Conservation (phyloP, 306 rosid species). For the Fragaria iinumae region DNA sequence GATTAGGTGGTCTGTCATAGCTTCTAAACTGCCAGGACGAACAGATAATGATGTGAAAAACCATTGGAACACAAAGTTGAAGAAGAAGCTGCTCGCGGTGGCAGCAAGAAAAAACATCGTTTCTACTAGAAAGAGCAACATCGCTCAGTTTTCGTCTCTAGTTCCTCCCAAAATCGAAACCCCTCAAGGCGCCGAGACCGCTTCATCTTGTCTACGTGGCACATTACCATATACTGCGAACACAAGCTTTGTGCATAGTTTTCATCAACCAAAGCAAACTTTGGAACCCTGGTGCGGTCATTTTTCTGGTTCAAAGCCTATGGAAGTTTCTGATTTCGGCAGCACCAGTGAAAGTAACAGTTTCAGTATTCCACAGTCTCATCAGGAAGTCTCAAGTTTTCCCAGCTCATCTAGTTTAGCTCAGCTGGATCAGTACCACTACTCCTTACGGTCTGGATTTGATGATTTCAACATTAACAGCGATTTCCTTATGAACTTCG, state of each 20-base stretch:
- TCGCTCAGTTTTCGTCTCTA: conserved; percentile 9
- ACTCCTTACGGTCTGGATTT: conserved; percentile 15
- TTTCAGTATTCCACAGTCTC: conserved; percentile 1
- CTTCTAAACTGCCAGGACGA: conserved; percentile 50
- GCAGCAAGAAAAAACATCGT: neutral
- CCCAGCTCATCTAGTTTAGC: conserved; percentile 26
- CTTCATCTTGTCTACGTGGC: conserved; percentile 16
- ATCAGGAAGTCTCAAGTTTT: conserved; percentile 9
- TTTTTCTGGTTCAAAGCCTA: neutral
- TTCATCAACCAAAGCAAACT: neutral
- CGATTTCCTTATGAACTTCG: conserved; percentile 20
- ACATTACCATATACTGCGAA: conserved; percentile 12
- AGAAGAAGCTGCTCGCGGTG: conserved; percentile 32
- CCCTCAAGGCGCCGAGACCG: conserved; percentile 9
- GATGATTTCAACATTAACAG: conserved; percentile 5
- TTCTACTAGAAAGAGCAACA: neutral
- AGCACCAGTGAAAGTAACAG: conserved; percentile 1
- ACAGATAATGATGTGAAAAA: conserved; percentile 54
- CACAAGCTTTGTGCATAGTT: neutral
- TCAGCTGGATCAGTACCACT: conserved; percentile 20
- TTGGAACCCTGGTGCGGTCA: conserved; percentile 10
- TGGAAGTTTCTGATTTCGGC: conserved; percentile 16
- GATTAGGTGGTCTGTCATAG: conserved; percentile 51
- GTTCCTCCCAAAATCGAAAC: neutral
- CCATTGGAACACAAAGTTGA: conserved; percentile 50